phyloP scores from a whole-genome alignment of 306 rosid species.

The Abrus pulchellus region DNA sequence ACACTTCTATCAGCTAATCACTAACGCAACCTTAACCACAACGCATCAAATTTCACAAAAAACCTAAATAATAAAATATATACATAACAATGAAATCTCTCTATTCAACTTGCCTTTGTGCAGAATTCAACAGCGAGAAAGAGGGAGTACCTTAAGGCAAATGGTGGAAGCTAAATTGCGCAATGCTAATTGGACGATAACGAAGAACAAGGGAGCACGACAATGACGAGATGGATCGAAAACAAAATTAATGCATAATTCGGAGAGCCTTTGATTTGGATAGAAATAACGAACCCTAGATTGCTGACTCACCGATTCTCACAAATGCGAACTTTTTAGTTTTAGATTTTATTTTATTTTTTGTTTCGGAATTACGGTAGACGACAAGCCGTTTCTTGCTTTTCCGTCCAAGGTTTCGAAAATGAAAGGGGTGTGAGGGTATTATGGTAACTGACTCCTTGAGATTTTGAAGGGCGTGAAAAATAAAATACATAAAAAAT shows the following conservation, averaged over 20 bases:
- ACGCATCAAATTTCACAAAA: conserved; percentile 35
- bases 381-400: conserved; percentile 11
- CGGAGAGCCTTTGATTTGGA: conserved; percentile 7
- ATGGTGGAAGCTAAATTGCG: conserved; percentile 29
- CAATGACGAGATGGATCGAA: background rate
- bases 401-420: background rate
- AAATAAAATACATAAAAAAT: no score
- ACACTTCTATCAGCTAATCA: conserved; percentile 41
- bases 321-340: background rate
- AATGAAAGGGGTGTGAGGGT: background rate
- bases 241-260: background rate
- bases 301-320: background rate
- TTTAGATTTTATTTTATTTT: conserved; percentile 6
- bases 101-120: background rate
- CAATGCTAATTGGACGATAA: conserved; percentile 23
- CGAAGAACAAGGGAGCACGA: background rate
- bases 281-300: conserved; percentile 46
- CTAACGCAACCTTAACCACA: conserved; percentile 31
- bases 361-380: conserved; percentile 7
- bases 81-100: background rate
- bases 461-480: background rate
- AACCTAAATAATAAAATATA: background rate
- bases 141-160: conserved; percentile 48
- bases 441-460: background rate
- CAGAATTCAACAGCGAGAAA: background rate